A percentile compares a stretch with the other conserved stretches of the same genome.
Conservation (phyloP, 2,329 filamentous ascomycete species). For the Botrytis pseudocinerea region DNA sequence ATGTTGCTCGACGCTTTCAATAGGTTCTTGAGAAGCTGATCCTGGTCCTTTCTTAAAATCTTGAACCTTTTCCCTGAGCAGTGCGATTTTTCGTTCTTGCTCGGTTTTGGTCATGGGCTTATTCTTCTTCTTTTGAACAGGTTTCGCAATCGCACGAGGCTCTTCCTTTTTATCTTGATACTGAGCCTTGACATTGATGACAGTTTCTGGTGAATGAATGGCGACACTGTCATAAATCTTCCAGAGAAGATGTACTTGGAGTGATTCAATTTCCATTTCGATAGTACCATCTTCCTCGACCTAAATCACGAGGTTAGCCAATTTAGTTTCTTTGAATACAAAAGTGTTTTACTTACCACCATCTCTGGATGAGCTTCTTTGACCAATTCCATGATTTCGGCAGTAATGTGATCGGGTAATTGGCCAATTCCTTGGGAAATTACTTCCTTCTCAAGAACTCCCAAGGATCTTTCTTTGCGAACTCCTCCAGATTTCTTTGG, state of each 20-base stretch:
- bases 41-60: constrained; percentile 40
- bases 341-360: constrained; percentile 48
- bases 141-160: constrained; percentile 40
- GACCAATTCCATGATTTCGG: constrained; percentile 83
- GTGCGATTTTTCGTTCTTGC: constrained; percentile 66
- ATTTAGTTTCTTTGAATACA: constrained; percentile 24
- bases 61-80: constrained; percentile 61
- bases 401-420: constrained; percentile 75
- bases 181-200: constrained; percentile 30
- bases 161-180: constrained; percentile 36
- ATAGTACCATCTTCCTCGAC: constrained; percentile 55
- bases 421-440: constrained; percentile 84
- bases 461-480: constrained; percentile 53
- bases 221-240: constrained; percentile 56
- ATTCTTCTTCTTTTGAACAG: constrained; percentile 56
- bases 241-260: constrained; percentile 54
- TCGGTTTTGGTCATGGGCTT: constrained; percentile 75
- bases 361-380: constrained; percentile 78
- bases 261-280: constrained; percentile 59
- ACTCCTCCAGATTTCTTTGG: constrained; percentile 46
- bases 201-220: constrained; percentile 52
- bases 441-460: constrained; percentile 83
- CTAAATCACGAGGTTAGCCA: constrained; percentile 39
- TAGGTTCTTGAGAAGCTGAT: constrained; percentile 45
- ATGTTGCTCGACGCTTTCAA: constrained; percentile 40